A percentile compares a stretch with the other conserved stretches of the same genome.
Evolutionary conservation across 2,329 filamentous ascomycete species (phyloP).

Genomic region (Epichloe gansuensis): DNA sequence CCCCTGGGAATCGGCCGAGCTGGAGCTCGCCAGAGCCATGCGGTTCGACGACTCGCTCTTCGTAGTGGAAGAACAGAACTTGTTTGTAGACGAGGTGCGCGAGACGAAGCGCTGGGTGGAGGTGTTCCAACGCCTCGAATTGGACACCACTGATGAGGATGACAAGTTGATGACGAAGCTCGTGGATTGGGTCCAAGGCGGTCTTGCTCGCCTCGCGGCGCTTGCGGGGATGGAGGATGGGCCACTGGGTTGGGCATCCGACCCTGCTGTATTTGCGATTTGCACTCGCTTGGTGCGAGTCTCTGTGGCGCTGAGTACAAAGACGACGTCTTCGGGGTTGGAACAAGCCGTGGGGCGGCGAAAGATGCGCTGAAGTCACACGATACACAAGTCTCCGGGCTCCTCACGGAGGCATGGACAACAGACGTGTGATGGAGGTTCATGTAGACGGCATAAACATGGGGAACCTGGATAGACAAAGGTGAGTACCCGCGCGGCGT

Average conservation of each 20-base stretch:
- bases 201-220: conserved; percentile 31
- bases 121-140: conserved; percentile 27
- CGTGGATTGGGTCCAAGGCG: conserved; percentile 36
- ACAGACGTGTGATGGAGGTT: too few species aligned
- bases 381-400: conserved; percentile 14
- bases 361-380: conserved; percentile 2
- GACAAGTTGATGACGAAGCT: conserved; percentile 20
- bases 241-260: conserved; percentile 60
- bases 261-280: conserved; percentile 53
- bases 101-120: conserved; percentile 60
- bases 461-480: neutral
- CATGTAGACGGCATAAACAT: neutral
- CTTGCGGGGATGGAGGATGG: conserved; percentile 39
- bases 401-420: conserved; percentile 13
- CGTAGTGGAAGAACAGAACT: conserved; percentile 80
- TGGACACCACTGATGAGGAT: conserved; percentile 9
- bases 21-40: conserved; percentile 33
- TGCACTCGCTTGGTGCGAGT: conserved; percentile 35
- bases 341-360: conserved; percentile 4
- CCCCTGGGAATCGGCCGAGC: conserved; percentile 17
- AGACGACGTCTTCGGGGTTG: conserved; percentile 3
- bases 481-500: neutral
- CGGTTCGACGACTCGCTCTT: conserved; percentile 61
- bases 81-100: conserved; percentile 75
- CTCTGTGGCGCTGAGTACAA: conserved; percentile 22